phyloP scores from a whole-genome alignment of 2,329 filamentous ascomycete species.

The Didymosphaeria variabile region DNA sequence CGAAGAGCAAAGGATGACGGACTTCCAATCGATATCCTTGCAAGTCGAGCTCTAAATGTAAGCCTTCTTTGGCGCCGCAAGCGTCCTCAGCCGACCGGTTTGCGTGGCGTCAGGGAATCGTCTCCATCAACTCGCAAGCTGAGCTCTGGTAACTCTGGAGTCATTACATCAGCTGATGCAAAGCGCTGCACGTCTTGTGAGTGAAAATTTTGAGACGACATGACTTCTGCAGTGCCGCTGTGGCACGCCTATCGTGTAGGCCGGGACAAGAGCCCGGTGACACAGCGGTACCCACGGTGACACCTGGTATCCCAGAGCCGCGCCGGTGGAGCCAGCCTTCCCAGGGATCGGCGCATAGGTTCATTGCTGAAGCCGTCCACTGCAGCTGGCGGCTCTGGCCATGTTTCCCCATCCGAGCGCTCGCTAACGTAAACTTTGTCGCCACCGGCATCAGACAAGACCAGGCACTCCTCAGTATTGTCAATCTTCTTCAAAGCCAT shows the following conservation, averaged over 20 bases:
- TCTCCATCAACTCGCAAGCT: conserved; percentile 24
- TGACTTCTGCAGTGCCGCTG: conserved; percentile 22
- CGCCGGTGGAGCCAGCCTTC: conserved; percentile 32
- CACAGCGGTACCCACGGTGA: conserved; percentile 40
- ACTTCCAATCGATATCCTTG: conserved; percentile 33
- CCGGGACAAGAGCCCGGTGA: conserved; percentile 24
- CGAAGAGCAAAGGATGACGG: conserved; percentile 29
- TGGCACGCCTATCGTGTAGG: conserved; percentile 14
- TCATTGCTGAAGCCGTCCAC: conserved; percentile 31
- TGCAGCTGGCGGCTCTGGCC: conserved; percentile 41
- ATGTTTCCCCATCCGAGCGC: conserved; percentile 44
- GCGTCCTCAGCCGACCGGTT: conserved; percentile 27
- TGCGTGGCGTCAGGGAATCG: conserved; percentile 28
- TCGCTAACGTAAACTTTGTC: conserved; percentile 14
- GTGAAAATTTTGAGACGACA: conserved; percentile 34
- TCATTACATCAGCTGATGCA: conserved; percentile 26
- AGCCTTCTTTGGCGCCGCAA: conserved; percentile 31
- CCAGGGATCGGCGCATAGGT: conserved; percentile 29
- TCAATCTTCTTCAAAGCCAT: not conserved
- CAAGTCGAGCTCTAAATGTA: conserved; percentile 22
- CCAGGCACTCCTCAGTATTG: not conserved
- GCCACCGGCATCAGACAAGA: not conserved
- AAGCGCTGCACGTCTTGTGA: conserved; percentile 10
- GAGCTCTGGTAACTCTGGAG: conserved; percentile 19
- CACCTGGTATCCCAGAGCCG: conserved; percentile 45